Conservation (phyloP, 2,329 filamentous ascomycete species). For the Colletotrichum truncatum region DNA sequence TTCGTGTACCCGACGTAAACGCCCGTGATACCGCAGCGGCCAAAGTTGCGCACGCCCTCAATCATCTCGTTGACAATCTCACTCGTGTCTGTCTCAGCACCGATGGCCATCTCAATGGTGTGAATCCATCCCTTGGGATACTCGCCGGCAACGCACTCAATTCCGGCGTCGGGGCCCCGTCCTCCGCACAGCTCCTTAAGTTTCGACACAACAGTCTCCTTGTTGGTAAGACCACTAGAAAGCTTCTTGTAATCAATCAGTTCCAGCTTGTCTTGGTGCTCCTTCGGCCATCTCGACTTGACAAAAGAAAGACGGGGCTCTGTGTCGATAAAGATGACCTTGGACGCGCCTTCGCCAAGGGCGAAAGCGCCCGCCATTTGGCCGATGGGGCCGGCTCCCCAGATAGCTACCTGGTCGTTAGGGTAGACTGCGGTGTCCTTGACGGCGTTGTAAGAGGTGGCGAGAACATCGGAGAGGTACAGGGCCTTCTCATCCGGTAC, state of each 20-base stretch:
- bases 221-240: constrained; percentile 64
- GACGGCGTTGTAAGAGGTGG: constrained; percentile 83
- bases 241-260: constrained; percentile 74
- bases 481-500: constrained; percentile 86
- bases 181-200: constrained; percentile 79
- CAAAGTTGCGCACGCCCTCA: constrained; percentile 75
- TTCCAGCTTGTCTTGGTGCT: constrained; percentile 64
- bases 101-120: constrained; percentile 65
- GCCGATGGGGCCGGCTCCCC: constrained; percentile 86
- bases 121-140: constrained; percentile 70
- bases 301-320: constrained; percentile 76
- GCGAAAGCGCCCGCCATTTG: constrained; percentile 85
- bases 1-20: constrained; percentile 75
- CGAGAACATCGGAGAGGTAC: constrained; percentile 82
- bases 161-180: constrained; percentile 76
- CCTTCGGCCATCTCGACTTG: constrained; percentile 64
- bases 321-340: constrained; percentile 83
- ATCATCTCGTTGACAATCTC: constrained; percentile 86
- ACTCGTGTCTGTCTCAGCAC: constrained; percentile 85
- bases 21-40: constrained; percentile 81
- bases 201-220: constrained; percentile 72
- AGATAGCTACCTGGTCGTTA: constrained; percentile 82
- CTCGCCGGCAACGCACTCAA: constrained; percentile 73
- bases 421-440: constrained; percentile 85
- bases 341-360: constrained; percentile 75